Percentiles rank a stretch among this genome's conserved stretches.
Evolutionary conservation across 2,329 filamentous ascomycete genomes (phyloP).

Genomic region (Blumeria graminis): DNA sequence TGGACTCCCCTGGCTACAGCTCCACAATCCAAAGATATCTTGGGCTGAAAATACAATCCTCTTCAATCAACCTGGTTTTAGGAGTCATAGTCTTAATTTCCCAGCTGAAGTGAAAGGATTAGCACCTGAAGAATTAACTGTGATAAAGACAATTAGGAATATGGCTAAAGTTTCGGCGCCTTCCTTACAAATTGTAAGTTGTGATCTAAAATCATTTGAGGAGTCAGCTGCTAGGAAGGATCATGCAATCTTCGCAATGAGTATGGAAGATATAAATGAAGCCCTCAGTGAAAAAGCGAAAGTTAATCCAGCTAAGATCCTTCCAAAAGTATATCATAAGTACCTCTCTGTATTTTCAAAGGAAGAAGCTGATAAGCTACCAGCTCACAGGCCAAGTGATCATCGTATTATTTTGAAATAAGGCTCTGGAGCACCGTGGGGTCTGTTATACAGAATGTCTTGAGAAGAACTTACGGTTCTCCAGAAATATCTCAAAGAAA

Average conservation of each 20-base stretch:
- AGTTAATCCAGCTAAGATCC: neutral
- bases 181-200: too few species aligned
- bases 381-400: neutral
- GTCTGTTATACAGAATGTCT: neutral
- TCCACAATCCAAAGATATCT: neutral
- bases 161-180: too few species aligned
- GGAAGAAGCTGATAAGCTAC: neutral
- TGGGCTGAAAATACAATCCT: neutral
- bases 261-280: neutral
- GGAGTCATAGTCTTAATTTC: neutral
- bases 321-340: neutral
- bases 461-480: neutral
- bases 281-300: neutral
- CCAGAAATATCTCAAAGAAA: neutral
- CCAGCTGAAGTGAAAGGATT: neutral
- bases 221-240: neutral
- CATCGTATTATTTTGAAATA: neutral
- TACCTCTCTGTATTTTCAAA: neutral
- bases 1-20: neutral
- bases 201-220: neutral
- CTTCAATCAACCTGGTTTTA: neutral
- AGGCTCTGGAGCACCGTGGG: neutral
- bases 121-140: neutral
- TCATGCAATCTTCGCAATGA: neutral
- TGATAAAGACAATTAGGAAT: neutral